Evolutionary conservation across 1,139 yeast species (phyloP).

Genomic region (Candida dubliniensis): DNA sequence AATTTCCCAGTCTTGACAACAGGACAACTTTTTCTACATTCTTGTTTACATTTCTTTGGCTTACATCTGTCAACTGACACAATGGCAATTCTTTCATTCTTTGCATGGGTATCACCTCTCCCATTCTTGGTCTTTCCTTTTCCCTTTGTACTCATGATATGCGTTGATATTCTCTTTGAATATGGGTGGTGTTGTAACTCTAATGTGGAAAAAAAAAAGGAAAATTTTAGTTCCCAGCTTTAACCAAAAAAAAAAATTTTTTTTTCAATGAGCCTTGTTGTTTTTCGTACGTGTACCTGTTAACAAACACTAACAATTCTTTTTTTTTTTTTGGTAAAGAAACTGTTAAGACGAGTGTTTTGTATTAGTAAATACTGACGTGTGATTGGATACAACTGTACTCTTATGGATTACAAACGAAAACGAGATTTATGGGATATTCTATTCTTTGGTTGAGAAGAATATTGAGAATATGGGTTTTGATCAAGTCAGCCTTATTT

Average conservation of each 20-base stretch:
- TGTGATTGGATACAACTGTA: neutral
- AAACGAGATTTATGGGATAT: too few species aligned
- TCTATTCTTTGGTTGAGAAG: too few species aligned
- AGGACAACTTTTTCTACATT: slow-evolving; percentile 95
- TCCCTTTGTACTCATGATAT: slow-evolving; percentile 14
- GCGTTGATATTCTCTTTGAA: neutral
- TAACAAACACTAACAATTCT: too few species aligned
- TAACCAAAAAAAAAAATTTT: neutral
- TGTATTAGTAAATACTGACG: neutral
- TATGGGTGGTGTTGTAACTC: neutral
- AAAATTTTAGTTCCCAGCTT: neutral
- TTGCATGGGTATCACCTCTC: slow-evolving; percentile 45
- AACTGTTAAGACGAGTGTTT: neutral
- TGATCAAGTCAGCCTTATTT: too few species aligned
- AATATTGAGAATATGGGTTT: too few species aligned
- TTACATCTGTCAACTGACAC: slow-evolving; percentile 92
- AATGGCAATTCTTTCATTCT: slow-evolving; percentile 87
- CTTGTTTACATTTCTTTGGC: slow-evolving; percentile 98
- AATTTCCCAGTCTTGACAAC: slow-evolving; percentile 96
- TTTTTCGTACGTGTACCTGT: too few species aligned
- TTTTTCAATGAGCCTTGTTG: neutral
- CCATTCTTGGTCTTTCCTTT: slow-evolving; percentile 18
- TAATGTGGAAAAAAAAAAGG: neutral
- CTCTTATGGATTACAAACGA: too few species aligned
- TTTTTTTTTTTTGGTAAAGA: neutral